phyloP scores from a whole-genome alignment of 805 yeast genomes.

The Wickerhamiella vanderwaltii region DNA sequence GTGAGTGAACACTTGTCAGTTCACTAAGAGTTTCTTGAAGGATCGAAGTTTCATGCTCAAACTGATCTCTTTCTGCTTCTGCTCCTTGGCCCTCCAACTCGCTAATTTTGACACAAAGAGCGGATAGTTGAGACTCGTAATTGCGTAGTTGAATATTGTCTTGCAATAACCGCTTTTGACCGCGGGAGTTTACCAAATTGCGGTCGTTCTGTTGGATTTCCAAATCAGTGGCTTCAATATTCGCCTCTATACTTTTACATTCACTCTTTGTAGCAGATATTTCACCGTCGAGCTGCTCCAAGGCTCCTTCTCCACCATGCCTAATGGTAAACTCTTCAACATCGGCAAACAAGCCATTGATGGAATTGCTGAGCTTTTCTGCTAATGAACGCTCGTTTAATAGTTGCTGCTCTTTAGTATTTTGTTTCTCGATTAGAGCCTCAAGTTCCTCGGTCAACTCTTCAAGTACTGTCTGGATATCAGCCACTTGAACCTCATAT shows the following conservation, averaged over 20 bases:
- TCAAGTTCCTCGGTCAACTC: neutral
- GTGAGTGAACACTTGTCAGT: slow-evolving; percentile 54
- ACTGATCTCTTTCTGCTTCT: slow-evolving; percentile 44
- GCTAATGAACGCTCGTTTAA: neutral
- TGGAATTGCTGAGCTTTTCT: slow-evolving; percentile 10
- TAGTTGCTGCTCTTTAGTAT: neutral
- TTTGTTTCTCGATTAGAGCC: neutral
- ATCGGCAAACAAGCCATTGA: neutral
- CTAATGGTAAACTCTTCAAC: neutral
- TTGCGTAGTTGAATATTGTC: slow-evolving; percentile 51
- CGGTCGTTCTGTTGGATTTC: slow-evolving; percentile 7
- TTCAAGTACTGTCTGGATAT: neutral
- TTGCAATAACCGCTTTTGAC: slow-evolving; percentile 48
- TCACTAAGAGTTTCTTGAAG: slow-evolving; percentile 40
- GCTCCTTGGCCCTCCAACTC: slow-evolving; percentile 47
- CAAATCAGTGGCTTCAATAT: slow-evolving; percentile 23
- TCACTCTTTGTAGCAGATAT: neutral
- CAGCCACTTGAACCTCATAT: neutral
- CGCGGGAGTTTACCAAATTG: slow-evolving; percentile 36
- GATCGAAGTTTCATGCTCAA: slow-evolving; percentile 43
- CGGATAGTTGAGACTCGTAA: slow-evolving; percentile 31
- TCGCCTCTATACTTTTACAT: neutral
- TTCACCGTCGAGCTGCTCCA: slow-evolving; percentile 7
- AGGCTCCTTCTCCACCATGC: neutral
- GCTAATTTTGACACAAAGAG: slow-evolving; percentile 31